These are phyloP conservation scores for Ottelia alismoides DNA, from an alignment of 106 monocot genomes.

Conservation along the genomic window DNA sequence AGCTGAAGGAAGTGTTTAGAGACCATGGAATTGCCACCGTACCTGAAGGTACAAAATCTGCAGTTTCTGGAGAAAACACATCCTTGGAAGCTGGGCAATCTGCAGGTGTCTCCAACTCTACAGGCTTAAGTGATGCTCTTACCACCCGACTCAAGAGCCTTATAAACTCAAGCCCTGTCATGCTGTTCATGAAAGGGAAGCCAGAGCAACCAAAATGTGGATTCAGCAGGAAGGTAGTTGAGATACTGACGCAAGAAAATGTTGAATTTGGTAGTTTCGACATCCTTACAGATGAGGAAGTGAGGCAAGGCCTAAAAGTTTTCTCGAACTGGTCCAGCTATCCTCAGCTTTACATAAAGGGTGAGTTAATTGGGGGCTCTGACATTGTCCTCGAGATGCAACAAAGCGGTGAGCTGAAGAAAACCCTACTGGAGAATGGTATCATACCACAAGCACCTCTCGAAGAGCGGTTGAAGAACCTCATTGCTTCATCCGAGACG, in stretches of 20 bases:
- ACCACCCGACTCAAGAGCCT: slow-evolving; percentile 40
- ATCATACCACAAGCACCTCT: slow-evolving; percentile 26
- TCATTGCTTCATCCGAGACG: slow-evolving; percentile 38
- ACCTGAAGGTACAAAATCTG: slow-evolving; percentile 4
- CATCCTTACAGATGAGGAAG: slow-evolving; percentile 69
- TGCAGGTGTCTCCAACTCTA: slow-evolving; percentile 21
- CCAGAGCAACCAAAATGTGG: slow-evolving; percentile 73
- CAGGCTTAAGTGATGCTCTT: slow-evolving; percentile 34
- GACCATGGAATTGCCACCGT: slow-evolving; percentile 32
- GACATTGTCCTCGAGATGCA: slow-evolving; percentile 84
- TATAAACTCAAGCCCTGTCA: slow-evolving; percentile 50
- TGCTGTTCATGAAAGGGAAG: slow-evolving; percentile 82
- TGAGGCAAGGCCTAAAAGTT: slow-evolving; percentile 66
- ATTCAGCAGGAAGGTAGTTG: slow-evolving; percentile 65
- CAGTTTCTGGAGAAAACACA: slow-evolving; percentile 5
- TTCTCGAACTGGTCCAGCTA: slow-evolving; percentile 91
- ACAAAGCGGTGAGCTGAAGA: slow-evolving; percentile 70
- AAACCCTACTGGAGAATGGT: slow-evolving; percentile 41
- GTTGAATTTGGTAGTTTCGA: slow-evolving; percentile 59
- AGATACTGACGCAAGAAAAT: slow-evolving; percentile 68
- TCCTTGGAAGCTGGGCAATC: slow-evolving; percentile 10
- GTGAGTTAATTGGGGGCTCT: slow-evolving; percentile 82
- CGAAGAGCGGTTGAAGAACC: slow-evolving; percentile 44
- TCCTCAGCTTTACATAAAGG: slow-evolving; percentile 81
- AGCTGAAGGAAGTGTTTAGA: slow-evolving; percentile 52